A percentile compares a stretch with the other conserved stretches of the same genome.
These are phyloP conservation scores for Phytopythium helicoides DNA, from an alignment of 352 stramenopile species.

Conservation along the genomic window DNA sequence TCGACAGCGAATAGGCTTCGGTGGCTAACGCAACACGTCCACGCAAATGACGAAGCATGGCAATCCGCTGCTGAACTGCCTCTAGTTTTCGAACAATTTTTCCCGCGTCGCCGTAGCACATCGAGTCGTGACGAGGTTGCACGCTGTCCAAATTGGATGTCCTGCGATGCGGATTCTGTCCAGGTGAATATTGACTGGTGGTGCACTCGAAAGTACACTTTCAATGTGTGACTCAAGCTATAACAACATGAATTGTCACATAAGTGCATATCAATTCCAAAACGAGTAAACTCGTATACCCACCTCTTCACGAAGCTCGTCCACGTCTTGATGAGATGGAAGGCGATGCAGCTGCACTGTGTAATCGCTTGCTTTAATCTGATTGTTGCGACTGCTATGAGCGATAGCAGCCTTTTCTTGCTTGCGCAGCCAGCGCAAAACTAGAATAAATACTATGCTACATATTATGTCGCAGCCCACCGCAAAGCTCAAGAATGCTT, in stretches of 20 bases:
- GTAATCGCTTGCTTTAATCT: conserved; percentile 75
- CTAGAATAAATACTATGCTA: conserved; percentile 60
- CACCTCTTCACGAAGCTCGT: conserved; percentile 62
- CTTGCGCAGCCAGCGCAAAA: conserved; percentile 67
- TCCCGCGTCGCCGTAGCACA: conserved; percentile 56
- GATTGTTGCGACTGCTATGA: conserved; percentile 44
- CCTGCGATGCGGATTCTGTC: conserved; percentile 64
- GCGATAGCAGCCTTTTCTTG: conserved; percentile 68
- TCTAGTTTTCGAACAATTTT: conserved; percentile 62
- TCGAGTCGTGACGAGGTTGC: conserved; percentile 52
- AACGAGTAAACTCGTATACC: neutral
- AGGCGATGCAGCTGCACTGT: conserved; percentile 75
- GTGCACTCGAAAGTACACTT: conserved; percentile 44
- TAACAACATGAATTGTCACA: neutral
- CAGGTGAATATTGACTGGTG: conserved; percentile 50
- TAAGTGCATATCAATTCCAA: neutral
- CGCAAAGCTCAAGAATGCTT: conserved; percentile 64
- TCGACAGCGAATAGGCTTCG: conserved; percentile 31
- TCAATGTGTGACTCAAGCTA: conserved; percentile 71
- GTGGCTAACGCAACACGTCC: conserved; percentile 22
- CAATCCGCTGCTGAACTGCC: conserved; percentile 57
- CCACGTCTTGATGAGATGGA: conserved; percentile 54
- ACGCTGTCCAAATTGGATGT: conserved; percentile 80
- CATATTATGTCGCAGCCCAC: conserved; percentile 71
- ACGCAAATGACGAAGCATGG: conserved; percentile 61